A percentile compares a stretch with the other conserved stretches of the same genome.
These are phyloP conservation scores for Salisapilia sapeloensis DNA, from an alignment of 352 stramenopile genomes.

Conservation along the genomic window DNA sequence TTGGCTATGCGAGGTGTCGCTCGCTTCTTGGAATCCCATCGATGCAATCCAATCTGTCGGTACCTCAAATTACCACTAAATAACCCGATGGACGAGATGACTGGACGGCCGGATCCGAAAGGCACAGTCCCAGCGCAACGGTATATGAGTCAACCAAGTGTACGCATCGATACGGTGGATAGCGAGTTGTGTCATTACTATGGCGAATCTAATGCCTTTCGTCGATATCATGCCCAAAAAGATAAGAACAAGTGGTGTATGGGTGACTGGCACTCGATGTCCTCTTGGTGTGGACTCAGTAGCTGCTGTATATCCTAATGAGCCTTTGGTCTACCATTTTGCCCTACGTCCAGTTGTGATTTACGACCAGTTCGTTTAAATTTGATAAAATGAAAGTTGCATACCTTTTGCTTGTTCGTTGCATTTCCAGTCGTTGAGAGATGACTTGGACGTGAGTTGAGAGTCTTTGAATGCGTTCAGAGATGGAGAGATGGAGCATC, in stretches of 20 bases:
- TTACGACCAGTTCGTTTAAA: not conserved
- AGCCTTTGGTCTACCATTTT: too few species aligned
- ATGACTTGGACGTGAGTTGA: conserved; percentile 17
- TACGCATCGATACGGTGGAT: conserved; percentile 37
- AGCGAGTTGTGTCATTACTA: conserved; percentile 62
- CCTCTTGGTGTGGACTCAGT: too few species aligned
- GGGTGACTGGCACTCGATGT: conserved; percentile 14
- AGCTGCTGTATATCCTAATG: too few species aligned
- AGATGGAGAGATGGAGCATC: conserved; percentile 21
- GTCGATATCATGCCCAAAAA: conserved; percentile 36
- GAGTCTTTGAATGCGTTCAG: conserved; percentile 16
- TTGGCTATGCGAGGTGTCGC: conserved; percentile 47
- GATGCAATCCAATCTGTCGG: conserved; percentile 68
- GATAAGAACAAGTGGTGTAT: conserved; percentile 6
- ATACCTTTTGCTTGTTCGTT: too few species aligned
- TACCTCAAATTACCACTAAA: conserved; percentile 58
- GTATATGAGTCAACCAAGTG: conserved; percentile 45
- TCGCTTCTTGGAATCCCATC: conserved; percentile 53
- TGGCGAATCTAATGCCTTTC: conserved; percentile 45
- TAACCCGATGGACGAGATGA: conserved; percentile 34
- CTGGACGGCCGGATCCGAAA: conserved; percentile 13
- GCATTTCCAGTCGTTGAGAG: too few species aligned
- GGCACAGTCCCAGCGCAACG: conserved; percentile 48
- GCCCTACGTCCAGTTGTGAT: too few species aligned
- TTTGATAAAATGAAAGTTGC: too few species aligned